Evolutionary conservation across 1,284 basidiomycete genomes (phyloP), one percentile per base, ranked within the genome.

Genomic region (Wolfiporia cocos): DNA sequence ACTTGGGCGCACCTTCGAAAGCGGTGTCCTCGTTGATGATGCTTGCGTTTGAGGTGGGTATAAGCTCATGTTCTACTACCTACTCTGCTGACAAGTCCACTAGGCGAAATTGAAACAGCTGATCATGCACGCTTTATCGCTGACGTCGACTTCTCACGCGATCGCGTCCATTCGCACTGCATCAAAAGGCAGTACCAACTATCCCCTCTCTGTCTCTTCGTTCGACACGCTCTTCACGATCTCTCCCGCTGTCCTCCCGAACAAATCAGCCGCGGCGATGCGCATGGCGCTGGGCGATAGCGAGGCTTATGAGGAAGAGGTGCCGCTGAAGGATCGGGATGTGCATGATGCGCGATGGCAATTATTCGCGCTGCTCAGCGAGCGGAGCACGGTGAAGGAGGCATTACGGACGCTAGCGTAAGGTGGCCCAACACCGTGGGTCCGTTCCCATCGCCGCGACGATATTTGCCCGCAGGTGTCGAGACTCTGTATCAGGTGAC

Each of bases 31-130:
- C 77, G 4, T 66, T 90, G 3, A 73, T 89, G 69, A 76, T 80
- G 61, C 72, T 86, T 34, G 87, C 86, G 2, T 83, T 82, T 53
- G 86, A 90, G 68, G 85, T 84, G 44, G 14, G 20, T 19, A 3
- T 18, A n/a, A 19, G 11, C 29, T 7, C 9, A 4, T 22, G 7
- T 23, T 18, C 22, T 11, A 5, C 10, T 11, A 5, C 14, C 14
- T 10, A 6, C 9, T 31, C 24, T 5, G 21, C 29, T 40, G 36
- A 37, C 31, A 34, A 3, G 2, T 39, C 7, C 34, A 28, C 20
- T 42, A 88, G 86, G 82, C 83, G 7, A 87, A 87, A 57, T 68
- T 90, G 6, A 90, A 90, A 57, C 84, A 89, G 47, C 70, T 90
- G 14, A 81, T 90, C 46, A 83, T 80, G 1, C 83, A 84, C 55